Evolutionary conservation across 2,329 filamentous ascomycete species (phyloP), one percentile per base, ranked within the genome.

Genomic region (Aureobasidium sp.): DNA sequence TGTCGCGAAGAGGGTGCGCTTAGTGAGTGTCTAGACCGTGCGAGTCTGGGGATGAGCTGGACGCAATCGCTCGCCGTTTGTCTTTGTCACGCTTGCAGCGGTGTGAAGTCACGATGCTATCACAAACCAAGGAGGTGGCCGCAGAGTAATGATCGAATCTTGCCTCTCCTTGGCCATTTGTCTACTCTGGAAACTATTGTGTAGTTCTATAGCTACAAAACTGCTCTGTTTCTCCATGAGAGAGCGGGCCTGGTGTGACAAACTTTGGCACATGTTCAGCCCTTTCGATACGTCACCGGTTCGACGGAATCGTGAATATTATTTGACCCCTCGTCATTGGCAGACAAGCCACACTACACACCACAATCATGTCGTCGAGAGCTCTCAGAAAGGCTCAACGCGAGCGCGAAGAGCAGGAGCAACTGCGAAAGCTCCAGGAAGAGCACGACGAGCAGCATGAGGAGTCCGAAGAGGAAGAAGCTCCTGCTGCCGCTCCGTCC

Each of bases 381-480:
- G 85, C 85, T n/a, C 73, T 88, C 60, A 80, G 85, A 29, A 85
- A 85, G 70, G 78, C 85, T 61, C 84, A 86, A 70, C 80, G 80
- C 65, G 82, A 85, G 75, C 80, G 80, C 63, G 84, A 85, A 69
- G 79, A 82, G 70, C 79, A 80, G 68, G 77, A 80, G 66, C 77
- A 79, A 65, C 74, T 79, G 31, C 69, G 74, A 53, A 67, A 68
- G 64, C 71, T 72, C 42, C 69, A 76, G 42, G 67, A 68, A 63
- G 50, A 54, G 37, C 50, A 54, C 7, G 69, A 70, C 48, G 71
- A 74, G 52, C 71, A 77, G 52, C 66, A 70, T n/a, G 66, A 71
- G 33, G 64, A 71, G 37, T 68, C 72, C 31, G 64, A 71, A 48
- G 68, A 72, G 22, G 70, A 74, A 60, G 15, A 64, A 40, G 35